These are phyloP conservation scores for Kazachstania bromeliacearum DNA, from an alignment of 805 yeast species.

Conservation along the genomic window DNA sequence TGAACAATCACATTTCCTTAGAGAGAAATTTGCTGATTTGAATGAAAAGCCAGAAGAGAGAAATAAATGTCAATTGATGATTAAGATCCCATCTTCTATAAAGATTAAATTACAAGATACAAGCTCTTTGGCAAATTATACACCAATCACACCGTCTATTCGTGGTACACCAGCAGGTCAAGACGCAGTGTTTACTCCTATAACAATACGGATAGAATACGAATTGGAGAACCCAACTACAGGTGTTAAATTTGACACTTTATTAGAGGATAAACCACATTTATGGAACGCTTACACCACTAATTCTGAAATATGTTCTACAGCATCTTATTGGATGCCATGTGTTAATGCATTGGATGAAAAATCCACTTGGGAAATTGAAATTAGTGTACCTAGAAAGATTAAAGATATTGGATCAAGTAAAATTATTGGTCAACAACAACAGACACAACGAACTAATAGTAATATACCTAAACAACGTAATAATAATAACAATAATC, in stretches of 20 bases:
- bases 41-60: slow-evolving; percentile 24
- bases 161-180: slow-evolving; percentile 31
- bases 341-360: slow-evolving; percentile 87
- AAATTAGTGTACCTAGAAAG: slow-evolving; percentile 74
- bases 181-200: slow-evolving; percentile 58
- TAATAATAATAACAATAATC: slow-evolving; percentile 4
- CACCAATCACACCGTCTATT: slow-evolving; percentile 35
- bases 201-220: slow-evolving; percentile 62
- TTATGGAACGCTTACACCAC: slow-evolving; percentile 82
- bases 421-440: slow-evolving; percentile 29
- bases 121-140: slow-evolving; percentile 28
- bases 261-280: slow-evolving; percentile 29
- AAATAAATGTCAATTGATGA: slow-evolving; percentile 23
- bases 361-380: slow-evolving; percentile 85
- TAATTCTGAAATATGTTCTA: slow-evolving; percentile 65
- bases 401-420: slow-evolving; percentile 53
- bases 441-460: slow-evolving; percentile 1
- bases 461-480: background rate
- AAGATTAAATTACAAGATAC: slow-evolving; percentile 51
- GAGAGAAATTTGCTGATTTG: slow-evolving; percentile 25
- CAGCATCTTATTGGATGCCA: slow-evolving; percentile 97
- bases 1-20: slow-evolving; percentile 28
- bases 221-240: slow-evolving; percentile 53
- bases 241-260: slow-evolving; percentile 63
- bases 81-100: slow-evolving; percentile 32